These are phyloP conservation scores for Aspergillus transmontanensis DNA, from an alignment of 2,329 filamentous ascomycete species.

Conservation along the genomic window DNA sequence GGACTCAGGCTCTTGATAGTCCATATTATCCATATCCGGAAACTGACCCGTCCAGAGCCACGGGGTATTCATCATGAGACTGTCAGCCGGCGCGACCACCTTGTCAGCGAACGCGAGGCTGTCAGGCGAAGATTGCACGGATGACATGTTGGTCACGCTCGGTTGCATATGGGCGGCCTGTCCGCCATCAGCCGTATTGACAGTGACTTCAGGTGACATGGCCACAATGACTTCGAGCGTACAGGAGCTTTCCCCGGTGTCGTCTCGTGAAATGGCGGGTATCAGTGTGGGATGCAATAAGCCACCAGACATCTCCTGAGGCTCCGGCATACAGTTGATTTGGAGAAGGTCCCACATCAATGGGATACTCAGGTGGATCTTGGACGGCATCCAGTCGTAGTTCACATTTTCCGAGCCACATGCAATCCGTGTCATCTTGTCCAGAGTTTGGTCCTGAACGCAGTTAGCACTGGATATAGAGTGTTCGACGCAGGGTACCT, in stretches of 20 bases:
- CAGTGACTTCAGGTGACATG: conserved; percentile 54
- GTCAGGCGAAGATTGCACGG: conserved; percentile 2
- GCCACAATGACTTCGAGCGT: conserved; percentile 55
- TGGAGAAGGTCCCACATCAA: conserved; percentile 58
- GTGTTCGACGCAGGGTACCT: conserved; percentile 18
- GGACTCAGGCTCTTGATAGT: conserved; percentile 30
- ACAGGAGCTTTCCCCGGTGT: conserved; percentile 36
- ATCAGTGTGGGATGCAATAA: conserved; percentile 48
- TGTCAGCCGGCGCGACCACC: conserved; percentile 36
- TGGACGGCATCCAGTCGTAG: conserved; percentile 56
- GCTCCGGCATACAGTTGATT: conserved; percentile 47
- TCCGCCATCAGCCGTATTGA: conserved; percentile 56
- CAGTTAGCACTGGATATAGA: conserved; percentile 10
- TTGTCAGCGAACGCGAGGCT: conserved; percentile 22
- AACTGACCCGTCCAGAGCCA: conserved; percentile 41
- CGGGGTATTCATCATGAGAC: conserved; percentile 38
- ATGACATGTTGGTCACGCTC: conserved; percentile 10
- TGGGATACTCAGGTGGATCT: conserved; percentile 56
- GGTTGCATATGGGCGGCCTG: conserved; percentile 50
- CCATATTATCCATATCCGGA: conserved; percentile 34
- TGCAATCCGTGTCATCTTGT: conserved; percentile 54
- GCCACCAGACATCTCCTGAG: conserved; percentile 41
- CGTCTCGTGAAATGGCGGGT: conserved; percentile 35
- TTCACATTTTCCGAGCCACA: conserved; percentile 53
- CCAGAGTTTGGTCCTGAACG: conserved; percentile 49